Evolutionary conservation across 768 basidiomycete genomes (phyloP), one percentile per base, ranked within the genome.

Genomic region (Leccinellum albellum): DNA sequence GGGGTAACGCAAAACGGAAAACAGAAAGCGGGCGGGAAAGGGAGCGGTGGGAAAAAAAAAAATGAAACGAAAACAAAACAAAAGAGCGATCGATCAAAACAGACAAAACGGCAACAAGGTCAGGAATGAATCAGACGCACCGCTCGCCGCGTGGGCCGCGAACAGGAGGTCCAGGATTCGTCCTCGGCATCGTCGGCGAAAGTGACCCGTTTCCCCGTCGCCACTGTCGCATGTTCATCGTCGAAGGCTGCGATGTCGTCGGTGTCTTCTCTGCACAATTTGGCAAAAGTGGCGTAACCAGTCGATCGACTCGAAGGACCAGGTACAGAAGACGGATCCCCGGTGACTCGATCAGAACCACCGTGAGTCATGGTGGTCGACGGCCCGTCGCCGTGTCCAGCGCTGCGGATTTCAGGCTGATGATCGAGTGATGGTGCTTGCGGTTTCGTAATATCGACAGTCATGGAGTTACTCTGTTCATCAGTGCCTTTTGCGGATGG

Each of bases 111-210:
- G 52, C 17, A 26, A 26, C 33, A 26, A 40, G 9, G 33, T 52
- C n/a, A n/a, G 26, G 32, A 50, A 9, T 15, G 17, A 50, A 54
- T 3, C 26, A 31, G 46, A 55, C 57, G 59, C 48, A 72, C 70
- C 63, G 51, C 57, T 55, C 70, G 64, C 52, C 70, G 69, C 42
- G 62, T 44, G 20, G 72, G 72, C 20, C 70, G 67, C 51, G 51
- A 54, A 42, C 40, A 42, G 40, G 40, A 21, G 20, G 40, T 20
- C 37, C 37, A 40, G 14, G 60, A 40, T 35, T 59, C 72, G 14
- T 55, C 57, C 35, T 68, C 64, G 51, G 51, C 54, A 7, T 64
- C 59, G 44, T 66, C 66, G 54, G 64, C 47, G 54, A 66, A 62
- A 59, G 60, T 49, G 40, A 57, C 63, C 6, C 71, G 61, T 58